Evolutionary conservation across 352 stramenopile genomes (phyloP).

Genomic region (Plasmopara muralis): DNA sequence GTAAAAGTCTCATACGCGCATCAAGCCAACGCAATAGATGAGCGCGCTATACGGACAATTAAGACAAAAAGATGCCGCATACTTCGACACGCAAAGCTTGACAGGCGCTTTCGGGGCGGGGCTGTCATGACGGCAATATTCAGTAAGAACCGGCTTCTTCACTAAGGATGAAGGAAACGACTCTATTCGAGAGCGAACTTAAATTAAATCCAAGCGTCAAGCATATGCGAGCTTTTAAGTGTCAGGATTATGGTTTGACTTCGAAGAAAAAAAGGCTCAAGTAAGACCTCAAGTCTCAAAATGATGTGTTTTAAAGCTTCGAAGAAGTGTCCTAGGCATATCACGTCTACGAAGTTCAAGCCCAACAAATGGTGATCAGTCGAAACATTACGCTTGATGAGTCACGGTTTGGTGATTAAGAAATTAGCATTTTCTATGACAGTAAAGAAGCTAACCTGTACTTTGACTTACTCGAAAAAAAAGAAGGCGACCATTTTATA

Average conservation of each 20-base stretch:
- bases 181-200: not conserved
- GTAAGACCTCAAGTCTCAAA: not conserved
- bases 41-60: not conserved
- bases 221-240: not conserved
- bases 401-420: not conserved
- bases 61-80: not conserved
- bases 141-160: not conserved
- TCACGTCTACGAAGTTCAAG: not conserved
- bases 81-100: not conserved
- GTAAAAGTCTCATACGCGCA: not conserved
- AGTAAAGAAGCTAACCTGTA: not conserved
- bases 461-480: not conserved
- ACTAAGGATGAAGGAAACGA: not conserved
- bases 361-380: not conserved
- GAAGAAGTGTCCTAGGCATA: not conserved
- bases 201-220: not conserved
- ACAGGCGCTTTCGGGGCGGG: not conserved
- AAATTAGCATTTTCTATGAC: not conserved
- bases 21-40: not conserved
- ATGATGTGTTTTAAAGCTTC: not conserved
- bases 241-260: not conserved
- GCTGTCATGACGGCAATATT: not conserved
- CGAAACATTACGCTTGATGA: not conserved
- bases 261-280: not conserved
- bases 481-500: not conserved